Evolutionary conservation across 2,329 filamentous ascomycete genomes (phyloP).

Genomic region (Dryadomyces quercivorus): DNA sequence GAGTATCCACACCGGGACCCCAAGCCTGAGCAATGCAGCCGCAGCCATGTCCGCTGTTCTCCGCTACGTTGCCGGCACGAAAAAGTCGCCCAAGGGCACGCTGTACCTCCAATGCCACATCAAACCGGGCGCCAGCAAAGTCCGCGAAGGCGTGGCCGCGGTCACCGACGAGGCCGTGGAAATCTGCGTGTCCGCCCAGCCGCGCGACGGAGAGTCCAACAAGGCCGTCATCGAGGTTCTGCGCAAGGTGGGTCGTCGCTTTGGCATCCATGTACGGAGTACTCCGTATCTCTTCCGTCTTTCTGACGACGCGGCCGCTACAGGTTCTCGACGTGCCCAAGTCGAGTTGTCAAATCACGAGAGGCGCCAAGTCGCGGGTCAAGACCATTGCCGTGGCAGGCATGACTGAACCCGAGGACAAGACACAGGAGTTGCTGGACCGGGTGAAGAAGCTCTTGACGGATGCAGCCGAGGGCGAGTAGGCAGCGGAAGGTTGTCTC

Average conservation of each 20-base stretch:
- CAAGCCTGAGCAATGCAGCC: background rate
- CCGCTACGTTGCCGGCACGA: conserved; percentile 34
- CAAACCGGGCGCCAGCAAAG: conserved; percentile 51
- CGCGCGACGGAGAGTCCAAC: conserved; percentile 58
- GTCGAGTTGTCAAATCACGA: conserved; percentile 48
- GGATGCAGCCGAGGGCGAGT: background rate
- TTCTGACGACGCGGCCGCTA: background rate
- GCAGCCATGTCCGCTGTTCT: conserved; percentile 17
- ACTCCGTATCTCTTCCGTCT: background rate
- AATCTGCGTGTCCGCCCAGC: conserved; percentile 52
- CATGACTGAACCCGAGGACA: conserved; percentile 4
- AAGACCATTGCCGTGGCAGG: conserved; percentile 43
- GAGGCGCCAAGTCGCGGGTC: conserved; percentile 50
- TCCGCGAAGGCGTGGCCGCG: conserved; percentile 46
- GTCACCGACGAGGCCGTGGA: conserved; percentile 47
- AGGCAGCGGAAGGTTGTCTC: too few relatives aligned
- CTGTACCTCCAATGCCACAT: conserved; percentile 54
- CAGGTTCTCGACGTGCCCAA: conserved; percentile 49
- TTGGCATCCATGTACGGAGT: background rate
- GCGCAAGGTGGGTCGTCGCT: conserved; percentile 34
- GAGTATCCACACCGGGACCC: too few relatives aligned
- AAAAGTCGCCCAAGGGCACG: conserved; percentile 29
- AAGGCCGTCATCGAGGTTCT: conserved; percentile 51
- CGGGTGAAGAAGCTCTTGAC: conserved; percentile 5
- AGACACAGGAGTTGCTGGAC: conserved; percentile 3